Percentiles rank a stretch among this genome's conserved stretches.
phyloP scores from a whole-genome alignment of 2,329 filamentous ascomycete species.

The Claviceps capensis region DNA sequence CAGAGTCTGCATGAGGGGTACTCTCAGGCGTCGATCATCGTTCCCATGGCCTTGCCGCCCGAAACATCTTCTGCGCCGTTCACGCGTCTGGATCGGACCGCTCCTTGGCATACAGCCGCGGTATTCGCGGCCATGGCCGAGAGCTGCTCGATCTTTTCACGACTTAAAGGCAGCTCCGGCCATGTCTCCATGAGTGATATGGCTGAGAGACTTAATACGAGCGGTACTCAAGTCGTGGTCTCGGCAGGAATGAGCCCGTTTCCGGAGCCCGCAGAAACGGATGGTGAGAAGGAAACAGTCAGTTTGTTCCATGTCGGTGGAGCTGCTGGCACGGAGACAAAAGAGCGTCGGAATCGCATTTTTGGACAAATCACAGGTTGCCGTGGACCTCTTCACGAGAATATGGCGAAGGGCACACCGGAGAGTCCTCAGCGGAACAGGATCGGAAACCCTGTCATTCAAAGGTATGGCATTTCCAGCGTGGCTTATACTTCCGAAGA shows the following conservation, averaged over 20 bases:
- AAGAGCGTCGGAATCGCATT: slow-evolving; percentile 11
- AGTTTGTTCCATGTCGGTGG: slow-evolving; percentile 18
- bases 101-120: slow-evolving; percentile 69
- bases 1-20: slow-evolving; percentile 56
- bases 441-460: slow-evolving; percentile 15
- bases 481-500: not conserved
- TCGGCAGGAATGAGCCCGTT: slow-evolving; percentile 55
- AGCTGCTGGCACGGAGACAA: not conserved
- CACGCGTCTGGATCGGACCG: slow-evolving; percentile 45
- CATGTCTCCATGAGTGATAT: slow-evolving; percentile 43
- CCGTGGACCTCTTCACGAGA: slow-evolving; percentile 9
- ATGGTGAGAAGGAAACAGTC: slow-evolving; percentile 17
- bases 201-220: slow-evolving; percentile 53
- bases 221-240: slow-evolving; percentile 69
- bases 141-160: slow-evolving; percentile 61
- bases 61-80: slow-evolving; percentile 41
- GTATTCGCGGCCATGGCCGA: slow-evolving; percentile 67
- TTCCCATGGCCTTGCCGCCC: slow-evolving; percentile 57
- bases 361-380: slow-evolving; percentile 16
- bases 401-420: slow-evolving; percentile 4
- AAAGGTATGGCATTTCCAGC: slow-evolving; percentile 11
- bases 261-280: slow-evolving; percentile 15
- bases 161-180: slow-evolving; percentile 39
- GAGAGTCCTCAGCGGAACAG: slow-evolving; percentile 9
- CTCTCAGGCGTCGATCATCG: slow-evolving; percentile 59